These are phyloP conservation scores for Exophiala viscosa DNA, from an alignment of 2,329 filamentous ascomycete genomes.

Conservation along the genomic window DNA sequence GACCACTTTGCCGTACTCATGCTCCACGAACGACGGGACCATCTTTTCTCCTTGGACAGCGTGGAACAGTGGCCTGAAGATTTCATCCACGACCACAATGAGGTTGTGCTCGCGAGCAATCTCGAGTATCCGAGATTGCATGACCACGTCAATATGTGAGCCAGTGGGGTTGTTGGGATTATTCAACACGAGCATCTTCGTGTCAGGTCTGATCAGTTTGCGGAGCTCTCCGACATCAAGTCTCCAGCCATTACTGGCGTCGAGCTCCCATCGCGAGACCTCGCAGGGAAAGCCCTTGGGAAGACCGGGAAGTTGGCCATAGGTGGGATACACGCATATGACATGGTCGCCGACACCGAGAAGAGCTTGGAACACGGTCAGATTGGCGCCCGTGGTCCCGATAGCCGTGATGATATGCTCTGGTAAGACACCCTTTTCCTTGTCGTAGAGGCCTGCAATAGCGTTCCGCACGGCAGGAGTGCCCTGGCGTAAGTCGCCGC, in stretches of 20 bases:
- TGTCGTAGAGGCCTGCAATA: slow-evolving; percentile 31
- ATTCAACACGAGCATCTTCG: slow-evolving; percentile 61
- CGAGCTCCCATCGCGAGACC: slow-evolving; percentile 71
- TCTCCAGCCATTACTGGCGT: slow-evolving; percentile 61
- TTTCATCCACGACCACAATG: slow-evolving; percentile 72
- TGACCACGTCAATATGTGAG: slow-evolving; percentile 60
- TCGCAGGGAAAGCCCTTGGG: slow-evolving; percentile 71
- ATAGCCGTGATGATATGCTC: slow-evolving; percentile 74
- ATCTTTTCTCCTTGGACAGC: slow-evolving; percentile 48
- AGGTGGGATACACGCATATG: slow-evolving; percentile 80
- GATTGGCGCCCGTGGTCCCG: slow-evolving; percentile 80
- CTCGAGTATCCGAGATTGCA: slow-evolving; percentile 58
- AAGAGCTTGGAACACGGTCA: slow-evolving; percentile 68
- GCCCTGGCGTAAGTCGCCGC: slow-evolving; percentile 31
- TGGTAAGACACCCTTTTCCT: slow-evolving; percentile 31
- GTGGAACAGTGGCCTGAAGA: slow-evolving; percentile 81
- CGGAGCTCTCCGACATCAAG: slow-evolving; percentile 65
- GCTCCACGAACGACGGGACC: slow-evolving; percentile 27
- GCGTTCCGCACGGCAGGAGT: slow-evolving; percentile 28
- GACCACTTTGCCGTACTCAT: slow-evolving; percentile 65
- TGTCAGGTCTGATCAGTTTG: slow-evolving; percentile 50
- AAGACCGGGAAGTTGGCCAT: slow-evolving; percentile 76
- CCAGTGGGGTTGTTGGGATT: slow-evolving; percentile 84
- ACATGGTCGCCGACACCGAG: slow-evolving; percentile 72
- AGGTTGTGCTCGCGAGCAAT: slow-evolving; percentile 62